Percentiles rank a stretch among this genome's conserved stretches.
These are phyloP conservation scores for Dothistroma pini DNA, from an alignment of 2,329 filamentous ascomycete species.

Conservation along the genomic window DNA sequence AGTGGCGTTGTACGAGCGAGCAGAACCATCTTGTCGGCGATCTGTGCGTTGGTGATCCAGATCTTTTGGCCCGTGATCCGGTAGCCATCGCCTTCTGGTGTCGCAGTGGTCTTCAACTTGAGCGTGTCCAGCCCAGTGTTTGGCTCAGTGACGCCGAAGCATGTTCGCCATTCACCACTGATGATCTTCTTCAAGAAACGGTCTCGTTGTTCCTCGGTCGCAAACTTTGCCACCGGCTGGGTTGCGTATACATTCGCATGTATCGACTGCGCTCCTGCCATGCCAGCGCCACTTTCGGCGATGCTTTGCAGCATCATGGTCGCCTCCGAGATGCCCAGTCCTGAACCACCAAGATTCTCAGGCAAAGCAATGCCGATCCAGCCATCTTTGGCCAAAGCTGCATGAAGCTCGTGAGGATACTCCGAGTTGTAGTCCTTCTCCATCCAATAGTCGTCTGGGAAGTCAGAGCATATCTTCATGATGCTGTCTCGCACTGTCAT, in stretches of 20 bases:
- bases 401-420: constrained; percentile 72
- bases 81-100: constrained; percentile 59
- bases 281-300: constrained; percentile 64
- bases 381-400: constrained; percentile 67
- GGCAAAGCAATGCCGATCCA: constrained; percentile 81
- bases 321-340: constrained; percentile 74
- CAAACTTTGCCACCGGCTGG: constrained; percentile 70
- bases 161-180: constrained; percentile 65
- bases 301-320: constrained; percentile 81
- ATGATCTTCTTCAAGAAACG: constrained; percentile 68
- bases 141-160: constrained; percentile 68
- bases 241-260: constrained; percentile 69
- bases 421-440: constrained; percentile 65
- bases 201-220: constrained; percentile 60
- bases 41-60: constrained; percentile 83
- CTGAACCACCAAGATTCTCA: constrained; percentile 68
- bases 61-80: constrained; percentile 75
- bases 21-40: constrained; percentile 78
- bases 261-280: constrained; percentile 62
- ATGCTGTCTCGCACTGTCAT: constrained; percentile 69
- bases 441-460: constrained; percentile 74
- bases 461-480: constrained; percentile 63
- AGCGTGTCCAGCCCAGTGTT: constrained; percentile 54
- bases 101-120: constrained; percentile 63
- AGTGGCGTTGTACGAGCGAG: constrained; percentile 70